phyloP scores from a whole-genome alignment of 257 asterid species.

The Solanum virginianum region DNA sequence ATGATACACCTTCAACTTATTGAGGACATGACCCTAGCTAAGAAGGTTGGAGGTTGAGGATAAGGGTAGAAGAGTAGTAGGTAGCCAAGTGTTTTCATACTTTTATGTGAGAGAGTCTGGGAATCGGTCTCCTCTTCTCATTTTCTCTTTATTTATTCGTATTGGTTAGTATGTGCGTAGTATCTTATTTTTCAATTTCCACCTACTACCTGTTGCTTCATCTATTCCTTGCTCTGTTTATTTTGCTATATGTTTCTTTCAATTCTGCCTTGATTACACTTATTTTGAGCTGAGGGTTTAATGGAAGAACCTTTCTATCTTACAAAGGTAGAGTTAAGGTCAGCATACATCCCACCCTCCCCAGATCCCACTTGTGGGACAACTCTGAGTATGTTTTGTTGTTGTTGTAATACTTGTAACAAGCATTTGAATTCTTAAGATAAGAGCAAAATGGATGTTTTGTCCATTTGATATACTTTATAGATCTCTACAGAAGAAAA shows the following conservation, averaged over 20 bases:
- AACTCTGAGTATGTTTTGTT: neutral
- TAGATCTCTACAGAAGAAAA: no score
- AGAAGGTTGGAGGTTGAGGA: neutral
- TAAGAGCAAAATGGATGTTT: neutral
- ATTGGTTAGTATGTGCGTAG: neutral
- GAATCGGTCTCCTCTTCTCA: neutral
- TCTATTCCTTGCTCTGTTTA: neutral
- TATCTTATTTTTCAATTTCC: neutral
- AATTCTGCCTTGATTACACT: neutral
- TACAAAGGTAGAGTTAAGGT: neutral
- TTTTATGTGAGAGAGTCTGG: neutral
- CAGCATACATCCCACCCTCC: neutral
- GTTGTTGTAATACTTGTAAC: neutral
- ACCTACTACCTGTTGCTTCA: neutral
- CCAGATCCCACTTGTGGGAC: neutral
- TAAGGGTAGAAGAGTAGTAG: neutral
- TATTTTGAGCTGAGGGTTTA: neutral
- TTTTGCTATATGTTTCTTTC: neutral
- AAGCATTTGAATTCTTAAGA: neutral
- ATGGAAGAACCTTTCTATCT: neutral
- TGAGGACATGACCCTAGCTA: neutral
- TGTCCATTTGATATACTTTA: neutral
- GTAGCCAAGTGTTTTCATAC: neutral
- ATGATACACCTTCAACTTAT: neutral
- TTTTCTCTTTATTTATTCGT: neutral